Percentiles rank a stretch among this genome's conserved stretches.
Conservation (phyloP, 164 flowering plant species). For the Warburgia ugandensis region DNA sequence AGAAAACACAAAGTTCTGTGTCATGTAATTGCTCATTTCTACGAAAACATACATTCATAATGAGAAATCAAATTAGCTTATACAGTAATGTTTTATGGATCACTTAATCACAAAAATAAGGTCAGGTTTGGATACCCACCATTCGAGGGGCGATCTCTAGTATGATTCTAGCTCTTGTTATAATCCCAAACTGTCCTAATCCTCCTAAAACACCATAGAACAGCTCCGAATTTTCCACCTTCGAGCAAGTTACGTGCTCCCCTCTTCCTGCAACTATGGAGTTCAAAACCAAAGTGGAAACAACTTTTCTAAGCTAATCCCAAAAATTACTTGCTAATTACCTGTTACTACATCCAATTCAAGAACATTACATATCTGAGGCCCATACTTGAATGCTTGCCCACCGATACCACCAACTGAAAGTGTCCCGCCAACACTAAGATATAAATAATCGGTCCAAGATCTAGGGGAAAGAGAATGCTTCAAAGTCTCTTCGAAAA, state of each 20-base stretch:
- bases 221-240: conserved; percentile 4
- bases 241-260: conserved; percentile 11
- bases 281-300: neutral
- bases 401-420: conserved; percentile 13
- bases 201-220: conserved; percentile 17
- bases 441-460: conserved; percentile 13
- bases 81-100: too few relatives aligned
- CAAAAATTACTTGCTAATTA: neutral
- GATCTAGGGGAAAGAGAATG: conserved; percentile 8
- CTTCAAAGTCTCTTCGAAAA: conserved; percentile 9
- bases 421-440: conserved; percentile 10
- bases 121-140: conserved; percentile 4
- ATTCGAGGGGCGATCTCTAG: conserved; percentile 9
- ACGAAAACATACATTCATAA: too few relatives aligned
- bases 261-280: conserved; percentile 13
- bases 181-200: conserved; percentile 17
- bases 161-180: conserved; percentile 12
- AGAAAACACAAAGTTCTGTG: too few relatives aligned
- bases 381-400: conserved; percentile 12
- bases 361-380: conserved; percentile 13
- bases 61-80: too few relatives aligned
- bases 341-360: conserved; percentile 12
- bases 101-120: too few relatives aligned
- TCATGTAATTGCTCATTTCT: too few relatives aligned
- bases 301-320: neutral